These are phyloP conservation scores for Toxicodendron radicans DNA, from an alignment of 345 rosid genomes.

Conservation along the genomic window DNA sequence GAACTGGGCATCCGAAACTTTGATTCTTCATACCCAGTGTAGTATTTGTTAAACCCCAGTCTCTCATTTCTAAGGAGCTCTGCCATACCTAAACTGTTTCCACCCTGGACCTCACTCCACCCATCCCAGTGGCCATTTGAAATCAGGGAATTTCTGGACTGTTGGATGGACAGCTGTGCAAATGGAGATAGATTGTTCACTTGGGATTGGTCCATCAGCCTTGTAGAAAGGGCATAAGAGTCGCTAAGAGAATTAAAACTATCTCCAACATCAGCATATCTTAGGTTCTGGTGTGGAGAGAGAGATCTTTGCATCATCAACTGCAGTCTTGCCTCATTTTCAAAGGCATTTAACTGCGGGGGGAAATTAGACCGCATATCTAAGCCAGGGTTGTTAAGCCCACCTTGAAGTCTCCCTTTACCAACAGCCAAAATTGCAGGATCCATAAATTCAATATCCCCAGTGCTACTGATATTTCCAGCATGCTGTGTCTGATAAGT, in stretches of 20 bases:
- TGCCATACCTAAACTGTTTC: constrained; percentile 52
- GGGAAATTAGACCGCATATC: constrained; percentile 57
- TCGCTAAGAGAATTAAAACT: constrained; percentile 51
- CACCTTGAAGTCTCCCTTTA: constrained; percentile 64
- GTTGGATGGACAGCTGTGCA: constrained; percentile 57
- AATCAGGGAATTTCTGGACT: constrained; percentile 46
- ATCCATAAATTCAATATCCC: constrained; percentile 82
- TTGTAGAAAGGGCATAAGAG: constrained; percentile 56
- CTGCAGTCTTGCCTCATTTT: constrained; percentile 64
- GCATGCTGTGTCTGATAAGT: constrained; percentile 39
- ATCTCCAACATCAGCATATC: constrained; percentile 51
- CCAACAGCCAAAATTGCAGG: constrained; percentile 97
- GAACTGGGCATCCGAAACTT: constrained; percentile 64
- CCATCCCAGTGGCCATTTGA: constrained; percentile 81
- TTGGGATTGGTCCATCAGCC: constrained; percentile 65
- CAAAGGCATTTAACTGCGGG: constrained; percentile 48
- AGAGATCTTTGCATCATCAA: constrained; percentile 67
- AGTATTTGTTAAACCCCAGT: constrained; percentile 56
- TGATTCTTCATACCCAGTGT: constrained; percentile 66
- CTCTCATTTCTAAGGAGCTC: constrained; percentile 76
- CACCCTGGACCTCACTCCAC: constrained; percentile 68
- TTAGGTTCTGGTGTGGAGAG: constrained; percentile 50
- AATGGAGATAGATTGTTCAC: constrained; percentile 46
- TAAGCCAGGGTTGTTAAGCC: constrained; percentile 46
- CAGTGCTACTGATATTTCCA: constrained; percentile 42